Conservation (phyloP, 1,139 yeast species). For the Candida neerlandica region DNA sequence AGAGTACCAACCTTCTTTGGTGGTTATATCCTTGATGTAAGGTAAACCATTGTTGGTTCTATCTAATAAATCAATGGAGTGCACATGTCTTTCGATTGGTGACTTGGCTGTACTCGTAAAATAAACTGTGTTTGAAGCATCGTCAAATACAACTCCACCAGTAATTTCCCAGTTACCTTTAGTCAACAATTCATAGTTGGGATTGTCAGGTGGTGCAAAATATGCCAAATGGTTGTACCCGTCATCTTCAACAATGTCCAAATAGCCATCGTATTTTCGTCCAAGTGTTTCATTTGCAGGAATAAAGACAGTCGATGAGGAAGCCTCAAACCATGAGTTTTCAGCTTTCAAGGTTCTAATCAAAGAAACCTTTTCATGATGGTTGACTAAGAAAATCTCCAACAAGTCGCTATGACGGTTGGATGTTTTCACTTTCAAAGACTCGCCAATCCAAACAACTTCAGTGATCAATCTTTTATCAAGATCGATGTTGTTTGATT, state of each 20-base stretch:
- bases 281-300: conserved; percentile 58
- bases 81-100: conserved; percentile 55
- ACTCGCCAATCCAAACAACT: conserved; percentile 45
- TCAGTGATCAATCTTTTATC: conserved; percentile 41
- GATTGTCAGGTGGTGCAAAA: conserved; percentile 53
- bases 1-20: conserved; percentile 64
- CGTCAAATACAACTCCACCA: conserved; percentile 52
- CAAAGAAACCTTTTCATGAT: conserved; percentile 25
- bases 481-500: conserved; percentile 23
- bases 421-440: conserved; percentile 40
- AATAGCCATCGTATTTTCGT: conserved; percentile 51
- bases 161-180: conserved; percentile 58
- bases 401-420: conserved; percentile 49
- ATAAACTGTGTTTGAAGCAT: conserved; percentile 43
- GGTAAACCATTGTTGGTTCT: conserved; percentile 25
- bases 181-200: conserved; percentile 46
- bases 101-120: conserved; percentile 53
- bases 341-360: conserved; percentile 41
- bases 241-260: conserved; percentile 53
- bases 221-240: conserved; percentile 62
- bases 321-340: conserved; percentile 75
- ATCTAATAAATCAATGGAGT: conserved; percentile 45
- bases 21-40: conserved; percentile 52
- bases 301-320: conserved; percentile 68
- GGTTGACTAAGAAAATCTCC: conserved; percentile 43